Evolutionary conservation across 176 grass and related monocot species (phyloP), one percentile per base, ranked within the genome.

Genomic region (Hyparrhenia diplandra): DNA sequence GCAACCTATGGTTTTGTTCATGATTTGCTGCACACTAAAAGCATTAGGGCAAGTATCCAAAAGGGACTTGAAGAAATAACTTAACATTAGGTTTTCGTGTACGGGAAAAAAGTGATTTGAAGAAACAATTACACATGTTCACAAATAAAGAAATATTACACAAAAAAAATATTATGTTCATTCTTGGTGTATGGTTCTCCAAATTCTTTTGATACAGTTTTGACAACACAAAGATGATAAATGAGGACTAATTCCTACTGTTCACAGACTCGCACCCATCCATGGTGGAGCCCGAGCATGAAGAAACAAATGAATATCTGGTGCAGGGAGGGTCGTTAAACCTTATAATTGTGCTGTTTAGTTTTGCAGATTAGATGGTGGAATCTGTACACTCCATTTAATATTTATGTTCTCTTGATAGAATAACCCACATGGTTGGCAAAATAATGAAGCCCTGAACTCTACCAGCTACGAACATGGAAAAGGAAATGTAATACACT

Each of bases 401-500:
- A 89, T 79, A 54, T 49, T 78, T 90, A 28, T 75, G 17, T 73
- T 89, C 85, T 86, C 41, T 41, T 91, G 80, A 91, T 82, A 94
- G 92, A 87, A 85, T 89, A 87, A 71, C 80, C 89, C 58, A 41
- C 59, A 72, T 85, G 85, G 58, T 62, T 85, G 31, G 79, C 65
- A 87, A 85, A 86, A 55, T 40, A 74, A 55, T 60, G 82, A 82
- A 81, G 90, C 79, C 75, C 66, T 83, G 69, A 87, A 89, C 75
- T 40, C 88, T 23, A 42, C 68, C 0, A 60, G 76, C 4, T 41
- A 80, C 64, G 70, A 74, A 83, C 63, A 78, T 49, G 82, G 41
- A 77, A 93, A 36, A 36, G 35, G 75, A 87, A 98, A 95, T 93
- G 96, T 98, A 98, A 93, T 81, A 78, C 35, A 36, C 57, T 55